Evolutionary conservation across 2,329 filamentous ascomycete genomes (phyloP).

Genomic region (Colletotrichum sojae): DNA sequence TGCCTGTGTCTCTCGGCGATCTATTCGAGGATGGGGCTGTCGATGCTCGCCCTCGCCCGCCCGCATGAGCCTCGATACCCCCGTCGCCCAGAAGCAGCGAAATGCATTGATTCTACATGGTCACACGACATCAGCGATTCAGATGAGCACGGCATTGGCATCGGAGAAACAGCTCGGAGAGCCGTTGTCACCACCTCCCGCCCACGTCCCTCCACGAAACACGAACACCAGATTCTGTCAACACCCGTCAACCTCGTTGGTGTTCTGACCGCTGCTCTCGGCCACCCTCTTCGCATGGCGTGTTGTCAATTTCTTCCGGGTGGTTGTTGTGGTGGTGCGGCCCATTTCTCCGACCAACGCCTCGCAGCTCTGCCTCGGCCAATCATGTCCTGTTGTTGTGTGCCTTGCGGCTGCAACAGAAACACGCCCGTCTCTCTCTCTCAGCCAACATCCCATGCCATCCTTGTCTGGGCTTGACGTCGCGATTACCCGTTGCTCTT

Average conservation of each 20-base stretch:
- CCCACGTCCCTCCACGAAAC: not conserved
- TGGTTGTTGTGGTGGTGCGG: constrained; percentile 22
- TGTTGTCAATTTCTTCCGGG: constrained; percentile 31
- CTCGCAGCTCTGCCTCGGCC: constrained; percentile 45
- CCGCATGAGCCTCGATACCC: not conserved
- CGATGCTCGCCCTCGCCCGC: not conserved
- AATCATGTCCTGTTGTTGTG: constrained; percentile 46
- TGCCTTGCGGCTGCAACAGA: constrained; percentile 49
- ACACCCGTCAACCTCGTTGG: constrained; percentile 13
- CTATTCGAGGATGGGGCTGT: constrained; percentile 1
- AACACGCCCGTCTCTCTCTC: constrained; percentile 46
- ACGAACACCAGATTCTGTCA: constrained; percentile 35
- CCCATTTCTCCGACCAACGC: constrained; percentile 44
- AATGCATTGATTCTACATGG: constrained; percentile 1
- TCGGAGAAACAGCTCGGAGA: not conserved
- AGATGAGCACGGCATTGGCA: constrained; percentile 8
- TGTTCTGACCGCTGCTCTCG: not conserved
- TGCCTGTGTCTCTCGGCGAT: not conserved
- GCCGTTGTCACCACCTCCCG: not conserved
- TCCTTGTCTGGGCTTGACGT: constrained; percentile 32
- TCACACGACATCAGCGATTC: constrained; percentile 26
- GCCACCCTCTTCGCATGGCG: not conserved
- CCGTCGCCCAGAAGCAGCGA: constrained; percentile 6
- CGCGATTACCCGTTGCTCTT: not conserved
- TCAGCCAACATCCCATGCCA: constrained; percentile 40